Evolutionary conservation across 2,329 filamentous ascomycete genomes (phyloP), one percentile per base, ranked within the genome.

Genomic region (Nothomitra cinnamomea): DNA sequence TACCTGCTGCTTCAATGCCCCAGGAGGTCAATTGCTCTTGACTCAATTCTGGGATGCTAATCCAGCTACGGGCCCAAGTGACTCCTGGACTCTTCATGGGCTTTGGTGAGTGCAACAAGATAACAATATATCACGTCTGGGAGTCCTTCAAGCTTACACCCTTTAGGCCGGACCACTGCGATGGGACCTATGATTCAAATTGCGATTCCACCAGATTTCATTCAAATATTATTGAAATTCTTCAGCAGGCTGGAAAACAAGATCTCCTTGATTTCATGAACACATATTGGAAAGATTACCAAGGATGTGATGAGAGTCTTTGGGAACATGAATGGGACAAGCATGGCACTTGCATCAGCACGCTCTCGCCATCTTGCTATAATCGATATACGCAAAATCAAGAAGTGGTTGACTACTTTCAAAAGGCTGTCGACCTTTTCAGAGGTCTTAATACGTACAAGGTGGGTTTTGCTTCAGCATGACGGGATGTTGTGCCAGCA

Each of bases 31-130:
- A 57, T 68, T 88, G 45, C 72, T 87, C 3, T 77, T 79, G 65
- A 87, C 85, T 1, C 84, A 88, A 60, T 87, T 88, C 67, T 88
- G 84, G 84, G 83, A 88, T 61, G 76, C 78, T 0, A 63, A 75
- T 55, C 82, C 82, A 1, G 69, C 74, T 1, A 75, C 78, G 2
- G 83, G 85, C 0, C 83, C 84, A 1, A 67, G 66, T 51, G 76
- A 86, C 62, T 80, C 78, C 4, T 89, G 83, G 83, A 87, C 82
- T 1, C 75, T 87, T 41, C 84, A 87, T 62, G 83, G 83, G 1
- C 71, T 87, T 7, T 84, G 76, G 73, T 75, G 63, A 40, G 66
- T 56, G 12, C 21, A 3, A n/a, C 4, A 35, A 49, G 22, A 2
- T 25, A 3, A 25, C 43, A 6, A 7, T n/a, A 40, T 50, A 6